Evolutionary conservation across 805 yeast genomes (phyloP).

Genomic region (Deakozyma indianensis): DNA sequence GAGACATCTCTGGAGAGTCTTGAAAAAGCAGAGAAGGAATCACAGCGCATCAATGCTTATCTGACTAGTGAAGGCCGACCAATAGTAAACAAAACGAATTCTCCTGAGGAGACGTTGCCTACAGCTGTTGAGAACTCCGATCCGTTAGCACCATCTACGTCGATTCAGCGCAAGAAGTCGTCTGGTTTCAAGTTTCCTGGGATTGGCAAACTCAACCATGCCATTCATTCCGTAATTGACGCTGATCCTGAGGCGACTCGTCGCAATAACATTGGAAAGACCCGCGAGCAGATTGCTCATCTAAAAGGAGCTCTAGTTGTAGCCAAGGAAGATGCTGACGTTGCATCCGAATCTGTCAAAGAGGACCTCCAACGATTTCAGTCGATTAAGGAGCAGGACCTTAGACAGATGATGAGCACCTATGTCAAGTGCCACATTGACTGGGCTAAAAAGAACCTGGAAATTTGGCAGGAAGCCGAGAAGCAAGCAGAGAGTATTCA

Average conservation of each 20-base stretch:
- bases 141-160: neutral
- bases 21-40: conserved; percentile 30
- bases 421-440: conserved; percentile 42
- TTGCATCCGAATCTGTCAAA: conserved; percentile 31
- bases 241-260: conserved; percentile 53
- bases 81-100: conserved; percentile 6
- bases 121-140: conserved; percentile 2
- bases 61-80: conserved; percentile 17
- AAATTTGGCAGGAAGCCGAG: conserved; percentile 52
- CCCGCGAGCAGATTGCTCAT: conserved; percentile 30
- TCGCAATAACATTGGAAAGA: conserved; percentile 32
- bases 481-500: neutral
- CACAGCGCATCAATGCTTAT: conserved; percentile 26
- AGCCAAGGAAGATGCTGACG: conserved; percentile 37
- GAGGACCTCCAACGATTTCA: conserved; percentile 33
- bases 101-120: conserved; percentile 6
- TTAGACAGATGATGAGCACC: conserved; percentile 35
- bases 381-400: conserved; percentile 33
- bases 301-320: conserved; percentile 37
- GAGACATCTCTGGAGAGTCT: conserved; percentile 21
- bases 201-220: conserved; percentile 33
- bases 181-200: conserved; percentile 40
- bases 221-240: conserved; percentile 48
- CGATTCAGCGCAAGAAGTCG: conserved; percentile 16
- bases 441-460: conserved; percentile 57